phyloP scores from a whole-genome alignment of 2,329 filamentous ascomycete genomes.

The Tolypocladium inflatum region DNA sequence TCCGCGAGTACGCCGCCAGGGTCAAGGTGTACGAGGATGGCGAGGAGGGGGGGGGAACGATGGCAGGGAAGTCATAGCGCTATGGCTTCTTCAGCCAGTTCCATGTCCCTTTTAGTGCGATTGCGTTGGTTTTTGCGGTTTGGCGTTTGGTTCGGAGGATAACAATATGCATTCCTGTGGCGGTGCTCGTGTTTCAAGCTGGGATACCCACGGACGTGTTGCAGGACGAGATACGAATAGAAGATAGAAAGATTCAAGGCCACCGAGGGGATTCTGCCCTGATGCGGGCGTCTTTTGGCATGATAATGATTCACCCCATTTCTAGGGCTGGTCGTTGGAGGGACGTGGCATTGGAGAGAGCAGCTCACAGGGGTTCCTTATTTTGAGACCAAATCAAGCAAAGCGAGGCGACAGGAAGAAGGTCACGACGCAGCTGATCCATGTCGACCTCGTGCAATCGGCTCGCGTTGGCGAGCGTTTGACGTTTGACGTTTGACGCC shows the following conservation, averaged over 20 bases:
- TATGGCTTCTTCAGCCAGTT: not conserved
- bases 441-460: not conserved
- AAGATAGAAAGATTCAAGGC: not conserved
- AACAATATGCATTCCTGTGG: not conserved
- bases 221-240: not conserved
- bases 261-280: not conserved
- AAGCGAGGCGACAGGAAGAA: not conserved
- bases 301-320: not conserved
- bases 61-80: not conserved
- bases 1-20: conserved; percentile 70
- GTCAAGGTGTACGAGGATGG: conserved; percentile 71
- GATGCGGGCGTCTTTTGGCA: not conserved
- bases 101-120: not conserved
- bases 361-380: not conserved
- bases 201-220: not conserved
- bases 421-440: not conserved
- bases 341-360: not conserved
- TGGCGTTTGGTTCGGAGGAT: not conserved
- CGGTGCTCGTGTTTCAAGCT: not conserved
- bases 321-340: not conserved
- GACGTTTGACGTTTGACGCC: not conserved
- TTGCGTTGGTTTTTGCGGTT: not conserved
- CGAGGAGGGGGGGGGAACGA: conserved; percentile 2
- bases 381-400: not conserved
- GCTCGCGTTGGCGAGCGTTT: too few species aligned